These are phyloP conservation scores for Pontederia crassipes DNA, from an alignment of 176 grass and related monocot species.

Conservation along the genomic window DNA sequence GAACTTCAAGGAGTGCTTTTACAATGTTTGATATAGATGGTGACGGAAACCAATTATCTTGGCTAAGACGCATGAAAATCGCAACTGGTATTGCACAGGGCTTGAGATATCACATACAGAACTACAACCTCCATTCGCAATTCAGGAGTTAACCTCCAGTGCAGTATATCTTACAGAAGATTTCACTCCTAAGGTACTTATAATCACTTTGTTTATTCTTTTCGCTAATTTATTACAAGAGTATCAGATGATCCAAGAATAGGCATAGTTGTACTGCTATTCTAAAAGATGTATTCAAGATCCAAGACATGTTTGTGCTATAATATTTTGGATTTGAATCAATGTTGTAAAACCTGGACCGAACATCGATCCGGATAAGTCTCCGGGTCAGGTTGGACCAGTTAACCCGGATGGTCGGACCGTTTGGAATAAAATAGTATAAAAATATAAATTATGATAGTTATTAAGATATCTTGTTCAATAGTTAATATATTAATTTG, in stretches of 20 bases:
- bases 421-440: no score
- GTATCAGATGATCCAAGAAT: not conserved
- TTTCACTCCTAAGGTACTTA: slow-evolving; percentile 65
- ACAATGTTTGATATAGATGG: slow-evolving; percentile 39
- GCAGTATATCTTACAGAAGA: slow-evolving; percentile 92
- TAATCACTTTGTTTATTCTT: not conserved
- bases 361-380: no score
- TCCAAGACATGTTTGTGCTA: no score
- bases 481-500: no score
- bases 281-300: no score
- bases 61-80: slow-evolving; percentile 75
- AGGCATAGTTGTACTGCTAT: no score
- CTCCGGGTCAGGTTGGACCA: no score
- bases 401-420: no score
- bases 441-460: no score
- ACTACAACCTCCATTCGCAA: slow-evolving; percentile 63
- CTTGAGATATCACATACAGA: slow-evolving; percentile 84
- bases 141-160: slow-evolving; percentile 54
- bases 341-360: no score
- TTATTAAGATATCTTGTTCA: no score
- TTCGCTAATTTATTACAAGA: not conserved
- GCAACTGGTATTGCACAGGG: slow-evolving; percentile 48
- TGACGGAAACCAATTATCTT: slow-evolving; percentile 67
- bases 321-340: no score
- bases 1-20: not conserved